Evolutionary conservation across 345 rosid species (phyloP), one percentile per base, ranked within the genome.

Genomic region (Salix purpurea): DNA sequence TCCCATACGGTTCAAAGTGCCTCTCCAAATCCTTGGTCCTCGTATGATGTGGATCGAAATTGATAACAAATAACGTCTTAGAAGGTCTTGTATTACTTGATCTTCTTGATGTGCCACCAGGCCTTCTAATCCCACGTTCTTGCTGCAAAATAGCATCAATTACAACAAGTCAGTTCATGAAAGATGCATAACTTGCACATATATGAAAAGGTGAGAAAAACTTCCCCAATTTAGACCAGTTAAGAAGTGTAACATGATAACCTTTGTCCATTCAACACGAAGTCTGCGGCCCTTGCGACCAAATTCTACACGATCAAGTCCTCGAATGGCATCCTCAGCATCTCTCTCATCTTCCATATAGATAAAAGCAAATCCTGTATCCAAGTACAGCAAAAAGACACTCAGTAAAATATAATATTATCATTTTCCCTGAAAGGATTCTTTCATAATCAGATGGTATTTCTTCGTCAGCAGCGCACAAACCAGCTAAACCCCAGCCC

Each of bases 181-280:
- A 15, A 71, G 30, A 39, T 37, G 21, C 67, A 75, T 14, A 15
- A 37, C 40, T 24, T 62, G 7, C 71, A 69, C 2, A 52, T 16
- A 52, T 4, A 54, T 37, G 23, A 7, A 54, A 39, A 21, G 0
- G 13, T 9, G 10, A 48, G 13, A 3, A 67, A 8, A 0, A 37
- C 39, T 40, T 23, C 14, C n/a, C 64, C 21, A 42, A 66, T 42
- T 54, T n/a, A 32, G 65, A 66, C 12, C 46, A 23, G 24, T 24
- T 44, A 13, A 21, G 26, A 36, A 60, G 58, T 1, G 1, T 16
- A 14, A 18, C 40, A n/a, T 16, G 42, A 16, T 2, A 78, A 93
- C 99, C 91, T 91, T 95, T n/a, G 97, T 95, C 99, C 99, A 95
- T 81, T 95, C 97, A 65, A 91, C 99, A 79, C 92, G 93, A 72